Base-by-base conservation (phyloP, 768 basidiomycete species). In the Crucibulum laeve region DNA sequence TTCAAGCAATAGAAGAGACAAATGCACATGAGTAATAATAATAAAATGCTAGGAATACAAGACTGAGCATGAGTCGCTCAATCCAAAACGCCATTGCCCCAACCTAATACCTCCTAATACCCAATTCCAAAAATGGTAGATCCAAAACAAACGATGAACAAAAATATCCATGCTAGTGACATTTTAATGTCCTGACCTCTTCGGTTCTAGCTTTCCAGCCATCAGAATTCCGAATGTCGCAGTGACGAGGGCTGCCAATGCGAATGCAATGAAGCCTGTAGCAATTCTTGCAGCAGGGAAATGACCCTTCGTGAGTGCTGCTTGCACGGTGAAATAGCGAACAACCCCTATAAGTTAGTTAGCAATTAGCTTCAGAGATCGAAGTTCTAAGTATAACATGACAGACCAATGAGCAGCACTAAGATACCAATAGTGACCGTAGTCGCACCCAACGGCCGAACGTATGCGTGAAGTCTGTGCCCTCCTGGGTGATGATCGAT, bases 311-410 rank as follows among this genome's bases (percentile, higher is more conserved):
- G 68, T 62, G 43, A 82, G 65, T 5, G 74, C 70, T 0, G 57
- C 53, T 52, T 82, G 80, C 3, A 80, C 66, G 1, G 58, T 53
- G 53, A 80, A 82, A 53, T 77, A 82, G n/a, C 80, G 68, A 8
- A 54, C 42, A 11, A 73, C 54, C 13, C 79, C 80, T 82, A 39
- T 28, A 38, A n/a, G n/a, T 19, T 23, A 37, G 22, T 17, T 42
- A 22, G 15, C 14, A 38, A 6, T 34, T 44, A 6, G 5, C n/a
- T 25, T 35, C n/a, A n/a, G 36, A 40, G n/a, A 36, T 44, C 28
- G 2, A 40, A 28, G 5, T 25, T 5, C 25, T 35, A 19, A 18
- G n/a, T 8, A n/a, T 35, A 4, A 21, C 14, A 21, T 30, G n/a
- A 62, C 70, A 25, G 39, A 77, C 80, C 80, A 24, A 78, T 57